Percentiles rank a stretch among this genome's conserved stretches.
These are phyloP conservation scores for Funneliformis caledonium DNA, from an alignment of 371 early-diverging fungal genomes.

Conservation along the genomic window DNA sequence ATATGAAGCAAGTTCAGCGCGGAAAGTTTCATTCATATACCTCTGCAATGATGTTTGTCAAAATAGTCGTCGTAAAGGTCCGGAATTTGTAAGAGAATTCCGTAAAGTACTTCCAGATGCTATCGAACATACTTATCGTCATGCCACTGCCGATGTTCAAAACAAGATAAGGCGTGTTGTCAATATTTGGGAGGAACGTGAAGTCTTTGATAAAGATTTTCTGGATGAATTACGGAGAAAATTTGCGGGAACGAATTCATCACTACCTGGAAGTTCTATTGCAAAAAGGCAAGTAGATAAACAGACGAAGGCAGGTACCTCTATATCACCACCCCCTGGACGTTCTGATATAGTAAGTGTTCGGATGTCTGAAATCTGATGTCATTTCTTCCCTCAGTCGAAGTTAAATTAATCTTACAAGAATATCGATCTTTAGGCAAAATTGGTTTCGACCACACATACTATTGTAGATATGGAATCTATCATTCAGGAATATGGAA, in stretches of 20 bases:
- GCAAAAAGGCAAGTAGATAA: not conserved
- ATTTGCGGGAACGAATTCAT: not conserved
- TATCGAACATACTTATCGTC: conserved; percentile 20
- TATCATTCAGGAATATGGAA: not conserved
- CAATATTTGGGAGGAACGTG: conserved; percentile 41
- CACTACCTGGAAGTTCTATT: not conserved
- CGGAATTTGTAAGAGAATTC: conserved; percentile 35
- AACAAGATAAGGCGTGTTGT: conserved; percentile 18
- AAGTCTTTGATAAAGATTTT: conserved; percentile 38
- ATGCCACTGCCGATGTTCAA: conserved; percentile 30
- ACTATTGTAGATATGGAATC: conserved; percentile 6
- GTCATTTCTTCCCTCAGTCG: not conserved
- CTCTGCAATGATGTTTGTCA: conserved; percentile 41
- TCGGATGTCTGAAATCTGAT: not conserved
- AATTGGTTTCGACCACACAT: not conserved
- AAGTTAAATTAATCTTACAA: not conserved
- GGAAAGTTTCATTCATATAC: conserved; percentile 34
- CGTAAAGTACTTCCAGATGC: conserved; percentile 23
- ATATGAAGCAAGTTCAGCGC: conserved; percentile 19
- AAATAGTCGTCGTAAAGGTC: conserved; percentile 39
- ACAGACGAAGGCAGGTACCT: not conserved
- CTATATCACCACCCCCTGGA: not conserved
- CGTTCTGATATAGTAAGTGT: not conserved
- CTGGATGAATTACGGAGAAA: conserved; percentile 11
- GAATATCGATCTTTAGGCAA: not conserved